Base-by-base conservation (phyloP, 1,284 basidiomycete genomes). In the Fistulina hepatica region DNA sequence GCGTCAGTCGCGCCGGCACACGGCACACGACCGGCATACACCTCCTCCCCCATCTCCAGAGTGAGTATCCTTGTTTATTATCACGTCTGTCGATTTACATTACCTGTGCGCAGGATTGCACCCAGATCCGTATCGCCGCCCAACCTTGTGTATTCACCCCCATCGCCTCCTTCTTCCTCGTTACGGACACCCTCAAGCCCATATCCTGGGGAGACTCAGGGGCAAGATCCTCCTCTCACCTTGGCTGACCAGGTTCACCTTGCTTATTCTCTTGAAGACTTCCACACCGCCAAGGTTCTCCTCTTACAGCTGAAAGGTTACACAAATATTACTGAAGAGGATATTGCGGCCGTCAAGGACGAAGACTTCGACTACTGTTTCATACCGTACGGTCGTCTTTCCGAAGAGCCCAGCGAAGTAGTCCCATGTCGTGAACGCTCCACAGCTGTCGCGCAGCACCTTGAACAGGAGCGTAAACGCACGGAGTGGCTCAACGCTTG, bases 341-440 rank as follows among this genome's bases (percentile, higher is more conserved):
- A 79, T 35, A 76, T 79, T 37, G 73, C 65, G 22, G 60, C 64
- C 16, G 74, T 79, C 31, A 63, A 62, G 44, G 76, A 80, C 56
- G 75, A 76, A 48, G 78, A 79, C 52, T 78, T 80, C 49, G 67
- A 73, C 47, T 56, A 65, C 33, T 70, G 65, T 45, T 79, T 78
- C 46, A 57, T 73, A 3, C 75, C 77, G 2, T 60, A 64, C 31
- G 73, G 71, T 12, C 61, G 63, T 2, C 63, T 79, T 38, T 46
- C 48, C 17, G 69, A 71, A 43, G 70, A 69, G 32, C 59, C 59
- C 15, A 62, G 65, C 42, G 62, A 63, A n/a, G 37, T 25, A n/a
- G 3, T 17, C 53, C 50, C 19, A 51, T 61, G 42, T 45, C 63
- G 34, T 62, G 63, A 30, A 57, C 62, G 39, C 63, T 3, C 28